A percentile compares a stretch with the other conserved stretches of the same genome.
phyloP scores from a whole-genome alignment of 164 flowering plant genomes.

The Warburgia ugandensis region DNA sequence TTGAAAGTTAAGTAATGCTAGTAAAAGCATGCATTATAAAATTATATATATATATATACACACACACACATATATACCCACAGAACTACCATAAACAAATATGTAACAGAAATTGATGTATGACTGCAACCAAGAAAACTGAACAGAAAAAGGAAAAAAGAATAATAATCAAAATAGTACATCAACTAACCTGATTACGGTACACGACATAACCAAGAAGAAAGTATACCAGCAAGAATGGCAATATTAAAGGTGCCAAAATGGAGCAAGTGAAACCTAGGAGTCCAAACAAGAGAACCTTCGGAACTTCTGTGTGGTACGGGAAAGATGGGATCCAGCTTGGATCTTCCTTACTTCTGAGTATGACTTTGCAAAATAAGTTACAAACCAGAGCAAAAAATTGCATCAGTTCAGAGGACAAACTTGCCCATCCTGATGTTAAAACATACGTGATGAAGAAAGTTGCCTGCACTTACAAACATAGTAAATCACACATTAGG shows the following conservation, averaged over 20 bases:
- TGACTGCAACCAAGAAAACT: neutral
- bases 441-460: constrained; percentile 84
- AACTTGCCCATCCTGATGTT: constrained; percentile 96
- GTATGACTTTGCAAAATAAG: constrained; percentile 32
- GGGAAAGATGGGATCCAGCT: constrained; percentile 53
- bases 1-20: too few species aligned
- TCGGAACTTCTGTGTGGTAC: constrained; percentile 90
- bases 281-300: constrained; percentile 73
- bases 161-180: neutral
- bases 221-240: constrained; percentile 76
- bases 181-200: constrained; percentile 68
- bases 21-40: too few species aligned
- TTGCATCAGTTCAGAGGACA: constrained; percentile 73
- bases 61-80: too few species aligned
- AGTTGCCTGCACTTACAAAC: constrained; percentile 68
- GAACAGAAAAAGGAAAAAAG: neutral
- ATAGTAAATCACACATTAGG: too few species aligned
- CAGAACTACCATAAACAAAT: too few species aligned
- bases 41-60: too few species aligned
- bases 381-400: constrained; percentile 53
- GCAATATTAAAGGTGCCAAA: constrained; percentile 83
- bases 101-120: neutral
- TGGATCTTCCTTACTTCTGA: constrained; percentile 35
- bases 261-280: constrained; percentile 79
- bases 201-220: constrained; percentile 72